A percentile compares a stretch with the other conserved stretches of the same genome.
Evolutionary conservation across 2,329 filamentous ascomycete species (phyloP).

Genomic region (Monilinia polystroma): DNA sequence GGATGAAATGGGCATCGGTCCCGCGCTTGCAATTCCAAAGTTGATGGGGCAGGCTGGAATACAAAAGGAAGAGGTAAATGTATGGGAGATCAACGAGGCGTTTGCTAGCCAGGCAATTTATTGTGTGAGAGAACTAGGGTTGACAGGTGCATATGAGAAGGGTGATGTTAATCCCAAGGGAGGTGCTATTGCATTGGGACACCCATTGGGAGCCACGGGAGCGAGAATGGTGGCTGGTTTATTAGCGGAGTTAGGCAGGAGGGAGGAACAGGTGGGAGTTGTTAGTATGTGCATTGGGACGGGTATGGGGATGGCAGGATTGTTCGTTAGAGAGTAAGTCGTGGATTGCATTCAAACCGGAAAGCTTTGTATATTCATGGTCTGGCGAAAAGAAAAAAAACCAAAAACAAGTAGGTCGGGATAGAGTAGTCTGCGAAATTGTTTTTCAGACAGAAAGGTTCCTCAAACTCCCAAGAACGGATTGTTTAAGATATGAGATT

Average conservation of each 20-base stretch:
- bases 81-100: slow-evolving; percentile 94
- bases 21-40: slow-evolving; percentile 81
- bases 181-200: slow-evolving; percentile 90
- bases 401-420: neutral
- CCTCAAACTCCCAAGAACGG: too few relatives aligned
- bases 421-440: neutral
- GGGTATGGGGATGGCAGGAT: slow-evolving; percentile 72
- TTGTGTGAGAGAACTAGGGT: slow-evolving; percentile 67
- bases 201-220: slow-evolving; percentile 86
- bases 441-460: too few relatives aligned
- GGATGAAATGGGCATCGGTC: slow-evolving; percentile 93
- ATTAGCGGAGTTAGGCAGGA: slow-evolving; percentile 65
- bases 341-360: neutral
- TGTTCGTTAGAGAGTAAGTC: slow-evolving; percentile 63
- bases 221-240: slow-evolving; percentile 70
- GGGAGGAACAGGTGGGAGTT: slow-evolving; percentile 72
- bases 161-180: slow-evolving; percentile 86
- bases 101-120: slow-evolving; percentile 67
- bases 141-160: slow-evolving; percentile 60
- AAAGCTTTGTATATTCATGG: neutral
- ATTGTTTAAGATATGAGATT: too few relatives aligned
- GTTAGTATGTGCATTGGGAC: slow-evolving; percentile 89
- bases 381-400: neutral
- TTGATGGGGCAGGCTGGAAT: slow-evolving; percentile 70
- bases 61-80: slow-evolving; percentile 64